Percentiles rank a stretch among this genome's conserved stretches.
Conservation (phyloP, 2,329 filamentous ascomycete genomes). For the Madurella fahalii region DNA sequence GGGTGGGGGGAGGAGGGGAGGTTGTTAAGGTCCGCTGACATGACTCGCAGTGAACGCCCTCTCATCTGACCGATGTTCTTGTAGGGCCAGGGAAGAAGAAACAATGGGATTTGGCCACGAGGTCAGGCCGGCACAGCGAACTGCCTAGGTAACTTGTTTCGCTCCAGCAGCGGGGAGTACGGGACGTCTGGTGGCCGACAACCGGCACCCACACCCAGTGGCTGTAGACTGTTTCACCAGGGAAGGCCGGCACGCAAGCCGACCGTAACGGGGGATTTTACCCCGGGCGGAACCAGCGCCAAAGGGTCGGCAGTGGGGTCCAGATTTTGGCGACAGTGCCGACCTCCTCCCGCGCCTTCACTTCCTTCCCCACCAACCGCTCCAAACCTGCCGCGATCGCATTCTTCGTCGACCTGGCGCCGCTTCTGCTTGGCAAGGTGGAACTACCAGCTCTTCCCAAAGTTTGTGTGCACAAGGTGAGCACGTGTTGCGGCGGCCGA, state of each 20-base stretch:
- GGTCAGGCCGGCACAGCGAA: neutral
- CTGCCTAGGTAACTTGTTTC: neutral
- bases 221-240: neutral
- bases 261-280: neutral
- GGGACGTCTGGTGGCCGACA: too few species aligned
- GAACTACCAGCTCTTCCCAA: too few species aligned
- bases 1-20: too few species aligned
- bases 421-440: too few species aligned
- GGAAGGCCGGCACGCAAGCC: neutral
- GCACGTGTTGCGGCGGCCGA: neutral
- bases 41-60: constrained; percentile 10
- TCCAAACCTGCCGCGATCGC: too few species aligned
- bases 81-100: neutral
- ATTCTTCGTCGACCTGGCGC: too few species aligned
- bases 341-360: too few species aligned
- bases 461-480: neutral
- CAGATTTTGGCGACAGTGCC: neutral
- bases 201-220: too few species aligned
- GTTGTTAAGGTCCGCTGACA: constrained; percentile 11
- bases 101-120: constrained; percentile 7
- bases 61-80: constrained; percentile 12
- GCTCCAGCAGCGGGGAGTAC: neutral
- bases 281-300: too few species aligned
- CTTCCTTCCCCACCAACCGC: too few species aligned
- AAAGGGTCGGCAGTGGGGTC: neutral